Base-by-base conservation (phyloP, 2,329 filamentous ascomycete genomes). In the Lasiodiplodia citricola region DNA sequence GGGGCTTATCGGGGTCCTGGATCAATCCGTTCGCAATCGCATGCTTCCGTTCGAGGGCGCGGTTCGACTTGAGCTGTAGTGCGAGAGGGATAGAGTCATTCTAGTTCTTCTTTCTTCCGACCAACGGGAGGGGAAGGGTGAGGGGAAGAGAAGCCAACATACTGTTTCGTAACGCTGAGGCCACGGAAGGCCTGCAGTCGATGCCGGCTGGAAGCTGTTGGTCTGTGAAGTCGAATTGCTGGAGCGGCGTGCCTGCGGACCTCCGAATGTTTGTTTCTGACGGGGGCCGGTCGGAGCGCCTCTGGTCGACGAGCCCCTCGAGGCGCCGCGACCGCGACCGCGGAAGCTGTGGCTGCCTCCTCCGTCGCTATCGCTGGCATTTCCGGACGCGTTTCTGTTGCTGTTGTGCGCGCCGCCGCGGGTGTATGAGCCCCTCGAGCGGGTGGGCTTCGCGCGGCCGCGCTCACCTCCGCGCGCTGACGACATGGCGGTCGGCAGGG, bases 1-100 rank as follows among this genome's bases (percentile, higher is more conserved):
- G 87, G n/a, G 86, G 87, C 73, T 87, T 87, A 69, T 88, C 84
- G 5, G 88, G 88, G 74, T 90, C 86, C 44, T 84, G 83, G 77
- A 88, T 85, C 68, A 85, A 81, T 56, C 85, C 86, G 72, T 83
- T 77, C 67, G 76, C 80, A 62, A 88, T 88, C 28, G 86, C 86
- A 35, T 70, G 25, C 18, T 65, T 62, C 10, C 70, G 67, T 58
- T 71, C 68, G 44, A 68, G 44, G 28, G 60, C 47, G 18, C 70
- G 70, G 28, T 72, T 71, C 54, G 67, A 41, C 50, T 71, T 72
- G 60, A 72, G 70, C 70, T 70, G 56, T 28, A 55, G 51, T 21
- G 60, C 50, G 60, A 51, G 50, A 38, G 41, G 37, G 58, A 58
- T 64, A 57, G 52, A 64, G 66, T 68, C 57, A 68, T 63, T 68